Conservation (phyloP, 2,329 filamentous ascomycete genomes). For the Lasiodiplodia hormozganensis region DNA sequence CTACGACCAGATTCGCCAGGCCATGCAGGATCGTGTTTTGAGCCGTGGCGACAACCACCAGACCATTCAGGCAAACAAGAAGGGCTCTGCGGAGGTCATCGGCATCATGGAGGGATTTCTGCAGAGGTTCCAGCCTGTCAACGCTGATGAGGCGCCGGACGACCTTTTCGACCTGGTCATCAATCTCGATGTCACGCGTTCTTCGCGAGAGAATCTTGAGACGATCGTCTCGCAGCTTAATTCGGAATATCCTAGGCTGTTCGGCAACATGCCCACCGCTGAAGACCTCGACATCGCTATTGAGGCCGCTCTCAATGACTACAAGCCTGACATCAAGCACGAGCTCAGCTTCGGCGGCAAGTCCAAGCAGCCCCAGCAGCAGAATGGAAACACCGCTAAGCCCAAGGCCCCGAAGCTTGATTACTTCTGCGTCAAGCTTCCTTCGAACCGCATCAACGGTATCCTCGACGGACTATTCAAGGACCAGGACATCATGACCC, state of each 20-base stretch:
- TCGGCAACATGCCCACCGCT: conserved; percentile 72
- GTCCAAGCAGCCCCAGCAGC: conserved; percentile 42
- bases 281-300: conserved; percentile 83
- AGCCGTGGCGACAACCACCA: conserved; percentile 94
- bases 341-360: conserved; percentile 63
- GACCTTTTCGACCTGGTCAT: conserved; percentile 83
- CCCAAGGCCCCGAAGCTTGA: conserved; percentile 60
- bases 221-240: conserved; percentile 75
- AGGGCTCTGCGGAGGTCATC: conserved; percentile 75
- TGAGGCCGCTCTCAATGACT: conserved; percentile 74
- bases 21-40: conserved; percentile 81
- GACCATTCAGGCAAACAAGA: conserved; percentile 87
- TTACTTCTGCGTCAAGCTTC: conserved; percentile 68
- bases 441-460: conserved; percentile 57
- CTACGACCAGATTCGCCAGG: conserved; percentile 73
- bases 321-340: conserved; percentile 78
- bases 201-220: conserved; percentile 88
- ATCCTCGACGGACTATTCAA: conserved; percentile 76
- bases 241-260: conserved; percentile 76
- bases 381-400: background rate
- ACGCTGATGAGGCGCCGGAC: conserved; percentile 73
- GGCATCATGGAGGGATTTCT: conserved; percentile 97
- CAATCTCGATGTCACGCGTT: conserved; percentile 76
- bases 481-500: conserved; percentile 58
- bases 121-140: conserved; percentile 79